A percentile compares a stretch with the other conserved stretches of the same genome.
phyloP scores from a whole-genome alignment of 495 filamentous ascomycete genomes.

The Bombardia bombarda region DNA sequence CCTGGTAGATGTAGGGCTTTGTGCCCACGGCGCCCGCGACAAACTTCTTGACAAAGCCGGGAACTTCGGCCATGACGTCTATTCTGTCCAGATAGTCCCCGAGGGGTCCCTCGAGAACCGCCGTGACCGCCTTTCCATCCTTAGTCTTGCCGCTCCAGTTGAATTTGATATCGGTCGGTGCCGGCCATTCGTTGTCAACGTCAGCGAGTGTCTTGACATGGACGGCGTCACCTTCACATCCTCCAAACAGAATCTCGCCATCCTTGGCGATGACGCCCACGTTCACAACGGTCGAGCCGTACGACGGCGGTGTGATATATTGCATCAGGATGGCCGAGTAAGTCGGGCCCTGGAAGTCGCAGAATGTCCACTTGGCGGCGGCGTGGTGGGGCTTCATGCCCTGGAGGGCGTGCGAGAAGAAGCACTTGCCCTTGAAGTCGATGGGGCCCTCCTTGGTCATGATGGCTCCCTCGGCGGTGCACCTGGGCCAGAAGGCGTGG shows the following conservation, averaged over 20 bases:
- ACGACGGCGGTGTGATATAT: conserved; percentile 90
- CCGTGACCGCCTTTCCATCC: conserved; percentile 64
- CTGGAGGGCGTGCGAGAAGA: conserved; percentile 79
- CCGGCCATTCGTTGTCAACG: conserved; percentile 77
- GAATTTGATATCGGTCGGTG: conserved; percentile 67
- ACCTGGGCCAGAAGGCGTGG: conserved; percentile 90
- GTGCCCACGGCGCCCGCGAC: conserved; percentile 81
- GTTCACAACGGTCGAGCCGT: conserved; percentile 79
- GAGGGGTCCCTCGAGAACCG: conserved; percentile 58
- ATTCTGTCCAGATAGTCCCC: conserved; percentile 73
- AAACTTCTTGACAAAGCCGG: conserved; percentile 88
- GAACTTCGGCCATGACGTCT: conserved; percentile 94
- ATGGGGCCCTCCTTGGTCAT: conserved; percentile 76
- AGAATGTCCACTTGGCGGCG: conserved; percentile 88
- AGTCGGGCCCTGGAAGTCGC: conserved; percentile 79
- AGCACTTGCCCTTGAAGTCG: conserved; percentile 68
- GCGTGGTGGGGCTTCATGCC: conserved; percentile 99
- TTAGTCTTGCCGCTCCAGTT: conserved; percentile 71
- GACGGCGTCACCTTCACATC: conserved; percentile 48
- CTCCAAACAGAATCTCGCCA: conserved; percentile 69
- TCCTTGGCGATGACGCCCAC: conserved; percentile 78
- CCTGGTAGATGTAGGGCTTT: conserved; percentile 96
- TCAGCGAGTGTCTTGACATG: conserved; percentile 66
- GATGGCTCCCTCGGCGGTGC: conserved; percentile 70
- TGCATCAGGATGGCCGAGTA: conserved; percentile 92